Evolutionary conservation across 1,284 basidiomycete species (phyloP).

Genomic region (Rhodotorula sp.): DNA sequence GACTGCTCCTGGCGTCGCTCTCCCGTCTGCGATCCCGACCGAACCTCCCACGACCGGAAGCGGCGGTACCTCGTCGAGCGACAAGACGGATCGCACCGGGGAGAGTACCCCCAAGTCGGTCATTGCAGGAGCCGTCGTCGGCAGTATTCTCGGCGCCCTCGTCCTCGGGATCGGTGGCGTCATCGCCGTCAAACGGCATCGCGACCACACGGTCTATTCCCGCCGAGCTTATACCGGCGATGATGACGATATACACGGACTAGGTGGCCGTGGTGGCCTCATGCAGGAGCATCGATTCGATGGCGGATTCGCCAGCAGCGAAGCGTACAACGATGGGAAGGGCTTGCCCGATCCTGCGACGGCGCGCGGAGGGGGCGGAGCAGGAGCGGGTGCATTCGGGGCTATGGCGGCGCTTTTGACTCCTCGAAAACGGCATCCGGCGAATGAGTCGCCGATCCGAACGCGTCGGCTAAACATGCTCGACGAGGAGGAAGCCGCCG

Average conservation of each 20-base stretch:
- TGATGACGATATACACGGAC: neutral
- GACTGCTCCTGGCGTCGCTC: slow-evolving; percentile 8
- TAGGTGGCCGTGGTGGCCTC: slow-evolving; percentile 5
- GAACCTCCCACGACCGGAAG: neutral
- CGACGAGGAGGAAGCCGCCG: slow-evolving; percentile 27
- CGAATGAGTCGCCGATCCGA: neutral
- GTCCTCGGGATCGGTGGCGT: slow-evolving; percentile 17
- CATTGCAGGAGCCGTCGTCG: slow-evolving; percentile 34
- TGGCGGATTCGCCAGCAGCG: slow-evolving; percentile 8
- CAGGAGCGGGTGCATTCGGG: neutral
- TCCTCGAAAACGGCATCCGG: neutral
- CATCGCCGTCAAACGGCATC: slow-evolving; percentile 14
- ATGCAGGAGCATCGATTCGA: slow-evolving; percentile 18
- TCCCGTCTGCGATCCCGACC: neutral
- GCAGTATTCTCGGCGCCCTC: slow-evolving; percentile 25
- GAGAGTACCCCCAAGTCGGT: slow-evolving; percentile 1
- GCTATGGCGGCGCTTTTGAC: slow-evolving; percentile 5
- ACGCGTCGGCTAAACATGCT: slow-evolving; percentile 32
- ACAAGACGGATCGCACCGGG: neutral
- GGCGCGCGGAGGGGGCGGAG: neutral
- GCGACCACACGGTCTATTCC: slow-evolving; percentile 1
- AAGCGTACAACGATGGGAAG: slow-evolving; percentile 20
- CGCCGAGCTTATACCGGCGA: neutral
- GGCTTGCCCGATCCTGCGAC: neutral
- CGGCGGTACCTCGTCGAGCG: neutral